Base-by-base conservation (phyloP, 2,329 filamentous ascomycete species). In the Paraconiothyrium sp. region DNA sequence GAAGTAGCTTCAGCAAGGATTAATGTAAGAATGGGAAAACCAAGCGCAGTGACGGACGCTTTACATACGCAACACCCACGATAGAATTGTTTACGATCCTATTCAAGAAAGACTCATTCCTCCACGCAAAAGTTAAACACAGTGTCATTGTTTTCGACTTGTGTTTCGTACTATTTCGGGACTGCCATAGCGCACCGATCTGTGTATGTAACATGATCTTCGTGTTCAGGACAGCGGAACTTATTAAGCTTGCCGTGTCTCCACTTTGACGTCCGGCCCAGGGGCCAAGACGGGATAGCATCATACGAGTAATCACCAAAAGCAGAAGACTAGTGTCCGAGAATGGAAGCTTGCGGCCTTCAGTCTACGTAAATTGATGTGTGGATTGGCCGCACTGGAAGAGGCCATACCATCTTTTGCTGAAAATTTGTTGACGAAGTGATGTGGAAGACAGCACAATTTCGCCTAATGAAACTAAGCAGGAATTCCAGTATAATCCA, bases 211-310 rank as follows among this genome's bases (percentile, higher is more conserved):
- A 13, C 14, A 22, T n/a, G 50, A 39, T 54, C 37, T n/a, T 43
- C 50, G 35, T 54, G 39, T 32, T 30, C 11, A 44, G 51, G 50
- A 32, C 37, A 54, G 39, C 24, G 37, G 51, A 44, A 20, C 14
- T 54, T 43, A 44, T 41, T 54, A 54, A 44, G 37, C 51, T 44
- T 32, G 35, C 35, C 22, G 30, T 39, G 37, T 54, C 50, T 43
- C 50, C 50, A 41, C 50, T 37, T 51, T 30, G 30, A 43, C 50
- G 22, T 54, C 50, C 37, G 50, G 32, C 8, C 7, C 35, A 41
- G 50, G 50, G 37, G 50, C 50, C 35, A 22, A 39, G 20, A 37
- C 20, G n/a, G 32, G 16, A 52, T 30, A 30, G 22, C 20, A 52
- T 22, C 5, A 48, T 48, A 24, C 46, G 46, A 48, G 46, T 4